Evolutionary conservation across 805 yeast genomes (phyloP), one percentile per base, ranked within the genome.

Genomic region (Saccharomycopsis lassenensis): DNA sequence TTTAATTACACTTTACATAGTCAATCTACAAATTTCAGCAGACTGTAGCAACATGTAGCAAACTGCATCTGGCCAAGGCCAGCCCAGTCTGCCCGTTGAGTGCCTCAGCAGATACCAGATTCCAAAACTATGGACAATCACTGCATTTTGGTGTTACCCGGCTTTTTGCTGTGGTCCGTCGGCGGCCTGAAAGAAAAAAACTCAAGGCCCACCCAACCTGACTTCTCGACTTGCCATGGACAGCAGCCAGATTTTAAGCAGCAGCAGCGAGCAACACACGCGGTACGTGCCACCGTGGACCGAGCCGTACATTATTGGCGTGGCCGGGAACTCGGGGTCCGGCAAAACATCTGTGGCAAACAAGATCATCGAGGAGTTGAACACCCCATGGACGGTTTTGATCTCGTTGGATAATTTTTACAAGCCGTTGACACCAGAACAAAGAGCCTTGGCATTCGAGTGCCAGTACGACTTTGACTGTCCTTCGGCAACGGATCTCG

Each of bases 271-370:
- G 14, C 18, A 30, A 10, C 24, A 28, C n/a, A 21, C 4, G 6
- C 50, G 48, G 18, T 81, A 80, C 47, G 64, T 69, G 5, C 93
- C 93, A 5, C 94, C 94, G n/a, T 82, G 94, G 94, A 73, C 76
- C 1, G 77, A 80, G 34, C 93, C 94, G 0, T 83, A 81, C 48
- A 71, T 83, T 34, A 83, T 83, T 45, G 94, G 93, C n/a, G 69
- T 83, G 14, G 93, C 93, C 0, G 94, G 94, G 1, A 68, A 74
- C 18, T 73, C 83, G 11, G 93, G 97, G 2, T 83, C 95, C 0
- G 98, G 98, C 1, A 89, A 89, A 53, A 89, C 97, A 0, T 79
- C 94, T 24, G 84, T 91, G 14, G 91, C 96, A 0, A 76, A 85
- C 25, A 70, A 72, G 45, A 78, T 91, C 48, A 82, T 87, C 35